Evolutionary conservation across 192 early-diverging fungal species (phyloP).

Genomic region (Pilobolus umbonatus): DNA sequence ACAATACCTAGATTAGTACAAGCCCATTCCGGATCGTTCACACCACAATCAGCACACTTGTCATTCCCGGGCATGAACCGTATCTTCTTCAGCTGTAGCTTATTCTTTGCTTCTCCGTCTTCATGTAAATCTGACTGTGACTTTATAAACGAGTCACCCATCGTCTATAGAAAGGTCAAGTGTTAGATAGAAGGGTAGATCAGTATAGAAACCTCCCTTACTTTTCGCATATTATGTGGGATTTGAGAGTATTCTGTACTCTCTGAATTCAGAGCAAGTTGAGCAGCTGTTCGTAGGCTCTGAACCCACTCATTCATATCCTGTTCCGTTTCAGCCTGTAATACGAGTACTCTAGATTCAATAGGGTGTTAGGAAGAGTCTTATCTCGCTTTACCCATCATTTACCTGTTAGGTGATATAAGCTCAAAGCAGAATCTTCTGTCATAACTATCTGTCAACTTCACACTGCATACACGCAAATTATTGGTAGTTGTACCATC

Average conservation of each 20-base stretch:
- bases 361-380: neutral
- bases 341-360: conserved; percentile 50
- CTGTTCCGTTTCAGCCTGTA: conserved; percentile 70
- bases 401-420: conserved; percentile 71
- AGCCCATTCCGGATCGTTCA: conserved; percentile 76
- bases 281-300: conserved; percentile 55
- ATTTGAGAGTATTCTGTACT: conserved; percentile 31
- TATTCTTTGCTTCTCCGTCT: conserved; percentile 30
- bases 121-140: too few relatives aligned
- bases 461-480: conserved; percentile 73
- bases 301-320: conserved; percentile 77
- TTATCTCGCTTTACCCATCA: neutral
- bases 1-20: conserved; percentile 76
- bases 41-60: conserved; percentile 51
- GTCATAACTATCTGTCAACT: conserved; percentile 54
- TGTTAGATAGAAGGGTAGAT: neutral
- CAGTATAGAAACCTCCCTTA: neutral
- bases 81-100: conserved; percentile 34
- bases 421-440: conserved; percentile 77
- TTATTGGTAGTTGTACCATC: conserved; percentile 55
- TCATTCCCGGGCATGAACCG: conserved; percentile 50
- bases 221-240: neutral
- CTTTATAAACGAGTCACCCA: too few relatives aligned
- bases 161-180: neutral
- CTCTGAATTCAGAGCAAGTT: conserved; percentile 49